A percentile compares a stretch with the other conserved stretches of the same genome.
Conservation (phyloP, 352 stramenopile genomes). For the Pythium vanterpoolii region DNA sequence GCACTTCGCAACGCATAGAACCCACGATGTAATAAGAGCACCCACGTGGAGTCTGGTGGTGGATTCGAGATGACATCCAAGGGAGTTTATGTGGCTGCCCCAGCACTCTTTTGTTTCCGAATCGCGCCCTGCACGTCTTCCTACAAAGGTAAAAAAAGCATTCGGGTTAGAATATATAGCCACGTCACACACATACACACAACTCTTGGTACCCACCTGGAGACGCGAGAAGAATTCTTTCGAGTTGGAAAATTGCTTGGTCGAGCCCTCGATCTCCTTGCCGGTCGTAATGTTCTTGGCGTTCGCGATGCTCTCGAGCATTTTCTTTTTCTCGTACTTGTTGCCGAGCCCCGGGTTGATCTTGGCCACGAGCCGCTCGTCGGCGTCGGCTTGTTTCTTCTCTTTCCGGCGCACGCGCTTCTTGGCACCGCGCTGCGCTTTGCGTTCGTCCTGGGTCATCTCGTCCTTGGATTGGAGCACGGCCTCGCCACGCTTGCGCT, state of each 20-base stretch:
- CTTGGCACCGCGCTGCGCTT: conserved; percentile 85
- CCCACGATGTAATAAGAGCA: background rate
- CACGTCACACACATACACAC: background rate
- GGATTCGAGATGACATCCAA: background rate
- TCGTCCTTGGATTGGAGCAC: conserved; percentile 82
- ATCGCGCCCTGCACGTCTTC: conserved; percentile 31
- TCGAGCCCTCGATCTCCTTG: conserved; percentile 78
- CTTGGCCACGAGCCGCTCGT: conserved; percentile 92
- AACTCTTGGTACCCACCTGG: conserved; percentile 33
- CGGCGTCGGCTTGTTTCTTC: conserved; percentile 83
- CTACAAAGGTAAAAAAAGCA: conserved; percentile 4
- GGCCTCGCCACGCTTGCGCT: conserved; percentile 80
- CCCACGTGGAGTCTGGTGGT: background rate
- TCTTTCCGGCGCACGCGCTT: conserved; percentile 91
- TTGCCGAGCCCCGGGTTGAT: conserved; percentile 94
- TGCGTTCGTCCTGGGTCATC: conserved; percentile 87
- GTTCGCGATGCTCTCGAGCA: conserved; percentile 74
- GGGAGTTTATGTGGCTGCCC: conserved; percentile 5
- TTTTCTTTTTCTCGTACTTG: conserved; percentile 94
- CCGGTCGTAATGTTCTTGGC: conserved; percentile 84
- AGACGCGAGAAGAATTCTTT: conserved; percentile 85
- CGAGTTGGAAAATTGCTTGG: conserved; percentile 85
- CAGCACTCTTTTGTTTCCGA: conserved; percentile 23
- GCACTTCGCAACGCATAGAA: background rate
- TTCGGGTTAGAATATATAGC: background rate